Percentiles rank a stretch among this genome's conserved stretches.
phyloP scores from a whole-genome alignment of 2,329 filamentous ascomycete species.

The Sclerotiophoma versabilis region DNA sequence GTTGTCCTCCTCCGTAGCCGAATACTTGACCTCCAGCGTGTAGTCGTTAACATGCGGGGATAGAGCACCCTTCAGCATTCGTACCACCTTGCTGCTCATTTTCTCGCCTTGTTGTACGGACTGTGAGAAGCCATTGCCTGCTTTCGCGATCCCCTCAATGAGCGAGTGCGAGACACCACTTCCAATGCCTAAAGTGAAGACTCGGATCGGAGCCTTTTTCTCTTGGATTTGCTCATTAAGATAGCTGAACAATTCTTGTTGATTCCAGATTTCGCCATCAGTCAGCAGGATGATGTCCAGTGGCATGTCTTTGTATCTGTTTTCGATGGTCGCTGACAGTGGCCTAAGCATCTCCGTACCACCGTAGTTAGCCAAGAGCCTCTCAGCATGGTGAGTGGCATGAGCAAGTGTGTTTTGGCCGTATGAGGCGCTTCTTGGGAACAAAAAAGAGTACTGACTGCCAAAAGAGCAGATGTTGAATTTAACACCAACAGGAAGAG shows the following conservation, averaged over 20 bases:
- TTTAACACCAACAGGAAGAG: conserved; percentile 66
- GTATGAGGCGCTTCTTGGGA: conserved; percentile 57
- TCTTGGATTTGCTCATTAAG: conserved; percentile 54
- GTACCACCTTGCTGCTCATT: conserved; percentile 71
- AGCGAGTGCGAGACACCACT: conserved; percentile 62
- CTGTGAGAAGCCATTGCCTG: conserved; percentile 67
- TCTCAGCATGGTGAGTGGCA: conserved; percentile 54
- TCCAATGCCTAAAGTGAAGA: conserved; percentile 67
- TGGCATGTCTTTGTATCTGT: conserved; percentile 55
- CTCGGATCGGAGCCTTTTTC: conserved; percentile 56
- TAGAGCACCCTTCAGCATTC: conserved; percentile 76
- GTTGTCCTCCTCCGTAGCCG: conserved; percentile 50
- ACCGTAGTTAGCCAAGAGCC: conserved; percentile 57
- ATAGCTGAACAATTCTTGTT: conserved; percentile 57
- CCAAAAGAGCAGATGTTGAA: conserved; percentile 78
- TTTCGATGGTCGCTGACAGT: conserved; percentile 56
- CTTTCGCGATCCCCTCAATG: conserved; percentile 65
- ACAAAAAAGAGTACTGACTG: conserved; percentile 54
- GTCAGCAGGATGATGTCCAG: conserved; percentile 64
- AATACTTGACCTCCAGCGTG: conserved; percentile 68
- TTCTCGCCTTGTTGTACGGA: conserved; percentile 68
- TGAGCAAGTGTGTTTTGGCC: conserved; percentile 53
- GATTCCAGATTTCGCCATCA: conserved; percentile 62
- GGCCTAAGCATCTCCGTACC: conserved; percentile 62
- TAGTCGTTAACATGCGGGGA: conserved; percentile 72